Percentiles rank a stretch among this genome's conserved stretches.
phyloP scores from a whole-genome alignment of 768 basidiomycete genomes.

The Lactifluus volemus region DNA sequence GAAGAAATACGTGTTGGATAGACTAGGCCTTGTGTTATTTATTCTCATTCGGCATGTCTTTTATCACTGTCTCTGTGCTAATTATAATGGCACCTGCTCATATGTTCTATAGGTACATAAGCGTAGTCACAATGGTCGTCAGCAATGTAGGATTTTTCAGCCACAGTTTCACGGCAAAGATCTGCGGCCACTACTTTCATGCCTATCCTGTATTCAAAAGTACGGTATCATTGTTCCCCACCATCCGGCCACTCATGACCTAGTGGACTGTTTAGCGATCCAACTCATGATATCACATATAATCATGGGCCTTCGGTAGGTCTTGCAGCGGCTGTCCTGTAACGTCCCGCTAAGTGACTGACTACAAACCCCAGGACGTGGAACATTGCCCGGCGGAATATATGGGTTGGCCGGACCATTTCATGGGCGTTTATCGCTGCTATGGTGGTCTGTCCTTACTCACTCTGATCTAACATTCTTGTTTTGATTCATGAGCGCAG shows the following conservation, averaged over 20 bases:
- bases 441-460: neutral
- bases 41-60: slow-evolving; percentile 13
- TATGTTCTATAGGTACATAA: slow-evolving; percentile 30
- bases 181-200: slow-evolving; percentile 43
- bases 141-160: slow-evolving; percentile 56
- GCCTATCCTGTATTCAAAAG: slow-evolving; percentile 56
- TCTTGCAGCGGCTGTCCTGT: neutral
- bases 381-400: neutral
- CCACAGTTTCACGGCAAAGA: slow-evolving; percentile 34
- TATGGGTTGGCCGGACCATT: neutral
- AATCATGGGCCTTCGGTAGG: slow-evolving; percentile 45
- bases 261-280: slow-evolving; percentile 32
- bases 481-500: neutral
- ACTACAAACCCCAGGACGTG: neutral
- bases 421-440: neutral
- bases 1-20: neutral
- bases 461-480: neutral
- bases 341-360: neutral
- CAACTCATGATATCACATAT: slow-evolving; percentile 59
- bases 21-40: slow-evolving; percentile 14
- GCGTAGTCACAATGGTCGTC: slow-evolving; percentile 39
- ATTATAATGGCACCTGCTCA: neutral
- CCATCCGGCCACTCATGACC: neutral
- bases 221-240: slow-evolving; percentile 20
- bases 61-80: neutral